These are phyloP conservation scores for Puccinellia tenuiflora DNA, from an alignment of 176 grass and related monocot species.

Conservation along the genomic window DNA sequence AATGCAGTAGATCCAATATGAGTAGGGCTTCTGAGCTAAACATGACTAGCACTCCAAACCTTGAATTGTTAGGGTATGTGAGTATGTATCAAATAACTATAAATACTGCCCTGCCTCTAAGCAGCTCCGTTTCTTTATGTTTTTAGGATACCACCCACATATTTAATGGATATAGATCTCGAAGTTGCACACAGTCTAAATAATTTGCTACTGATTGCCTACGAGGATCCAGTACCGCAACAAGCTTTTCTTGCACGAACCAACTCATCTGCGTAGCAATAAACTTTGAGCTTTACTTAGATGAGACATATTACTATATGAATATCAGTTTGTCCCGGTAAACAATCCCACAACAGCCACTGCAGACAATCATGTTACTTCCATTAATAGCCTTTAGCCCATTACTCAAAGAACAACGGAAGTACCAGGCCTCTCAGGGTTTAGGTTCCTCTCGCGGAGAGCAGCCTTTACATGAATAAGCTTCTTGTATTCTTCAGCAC, in stretches of 20 bases:
- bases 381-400: neutral
- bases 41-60: neutral
- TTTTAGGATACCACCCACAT: neutral
- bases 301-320: neutral
- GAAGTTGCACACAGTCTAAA: slow-evolving; percentile 8
- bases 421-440: slow-evolving; percentile 75
- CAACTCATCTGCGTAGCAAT: neutral
- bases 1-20: neutral
- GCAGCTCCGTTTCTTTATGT: neutral
- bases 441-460: slow-evolving; percentile 66
- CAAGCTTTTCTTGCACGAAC: slow-evolving; percentile 6
- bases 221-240: neutral
- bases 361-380: neutral
- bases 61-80: neutral
- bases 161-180: neutral
- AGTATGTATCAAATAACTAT: neutral
- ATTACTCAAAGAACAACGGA: neutral
- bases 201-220: neutral
- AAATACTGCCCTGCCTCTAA: neutral
- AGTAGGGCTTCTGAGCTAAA: neutral
- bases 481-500: slow-evolving; percentile 58
- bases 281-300: neutral
- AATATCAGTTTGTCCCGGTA: neutral
- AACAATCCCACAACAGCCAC: neutral
- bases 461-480: slow-evolving; percentile 49